Evolutionary conservation across 768 basidiomycete genomes (phyloP).

Genomic region (Collybia sordida): DNA sequence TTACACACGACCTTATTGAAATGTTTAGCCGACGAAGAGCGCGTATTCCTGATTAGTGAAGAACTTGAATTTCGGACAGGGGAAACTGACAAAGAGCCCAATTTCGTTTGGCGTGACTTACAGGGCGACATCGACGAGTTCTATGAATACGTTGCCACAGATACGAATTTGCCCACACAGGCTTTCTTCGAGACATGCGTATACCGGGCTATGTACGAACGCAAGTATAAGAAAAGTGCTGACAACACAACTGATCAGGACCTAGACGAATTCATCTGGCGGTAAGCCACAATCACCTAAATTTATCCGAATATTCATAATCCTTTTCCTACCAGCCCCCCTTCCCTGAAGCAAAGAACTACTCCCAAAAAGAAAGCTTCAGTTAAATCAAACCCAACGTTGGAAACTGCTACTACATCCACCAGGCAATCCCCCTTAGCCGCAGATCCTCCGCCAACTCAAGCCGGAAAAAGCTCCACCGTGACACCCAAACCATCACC

Average conservation of each 20-base stretch:
- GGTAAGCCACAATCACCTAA: constrained; percentile 49
- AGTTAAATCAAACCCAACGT: constrained; percentile 17
- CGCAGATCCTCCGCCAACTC: not conserved
- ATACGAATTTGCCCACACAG: constrained; percentile 77
- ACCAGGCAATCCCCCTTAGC: constrained; percentile 4
- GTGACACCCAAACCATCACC: not conserved
- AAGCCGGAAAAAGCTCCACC: not conserved
- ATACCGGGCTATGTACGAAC: constrained; percentile 95
- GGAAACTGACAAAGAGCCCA: constrained; percentile 71
- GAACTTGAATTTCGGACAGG: constrained; percentile 85
- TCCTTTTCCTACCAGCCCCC: constrained; percentile 29
- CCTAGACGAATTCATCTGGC: constrained; percentile 79
- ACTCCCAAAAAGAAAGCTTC: constrained; percentile 31
- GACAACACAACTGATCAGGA: constrained; percentile 66
- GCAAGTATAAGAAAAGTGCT: constrained; percentile 77
- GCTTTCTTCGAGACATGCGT: constrained; percentile 93
- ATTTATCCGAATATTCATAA: not conserved
- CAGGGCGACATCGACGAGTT: constrained; percentile 90
- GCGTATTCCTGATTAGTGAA: constrained; percentile 87
- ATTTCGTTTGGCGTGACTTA: constrained; percentile 90
- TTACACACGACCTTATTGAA: not conserved
- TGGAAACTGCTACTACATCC: not conserved
- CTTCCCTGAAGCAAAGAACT: constrained; percentile 26
- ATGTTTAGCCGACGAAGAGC: constrained; percentile 84
- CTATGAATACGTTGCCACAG: constrained; percentile 87